Evolutionary conservation across 2,329 filamentous ascomycete species (phyloP), one percentile per base, ranked within the genome.

Genomic region (Monosporascus sp.): DNA sequence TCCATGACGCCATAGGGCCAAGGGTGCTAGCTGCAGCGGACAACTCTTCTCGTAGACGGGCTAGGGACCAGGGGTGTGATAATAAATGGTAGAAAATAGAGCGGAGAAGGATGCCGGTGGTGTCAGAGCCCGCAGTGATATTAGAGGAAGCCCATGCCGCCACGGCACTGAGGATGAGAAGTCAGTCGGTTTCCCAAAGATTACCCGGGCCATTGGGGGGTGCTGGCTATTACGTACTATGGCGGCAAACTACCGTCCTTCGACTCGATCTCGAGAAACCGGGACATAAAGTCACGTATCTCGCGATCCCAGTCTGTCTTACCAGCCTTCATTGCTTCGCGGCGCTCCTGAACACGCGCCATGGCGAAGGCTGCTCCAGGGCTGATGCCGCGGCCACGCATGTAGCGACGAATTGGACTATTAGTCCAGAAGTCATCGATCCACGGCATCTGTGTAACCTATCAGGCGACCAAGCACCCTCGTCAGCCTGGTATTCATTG

Each of bases 61-160:
- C 22, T 1, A 58, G 49, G 17, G 14, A 52, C 3, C 38, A 37
- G 3, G 54, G 50, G 46, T 58, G 27, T 1, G 16, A 51, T 7
- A 58, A 52, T 7, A 58, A 52, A 3, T 55, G 7, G n/a, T 56
- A 45, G 37, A 58, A 41, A 24, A 58, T 50, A 8, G 54, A 31
- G 8, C 54, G 41, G 7, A 55, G 46, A n/a, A 55, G 47, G 14
- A 58, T 58, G 9, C 50, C 54, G 4, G 56, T 58, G 5, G 56
- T 58, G 41, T 58, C 56, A 20, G 48, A 50, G 20, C 56, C 56
- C 0, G 56, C 56, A 14, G 41, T 45, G 22, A 55, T 53, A 27
- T 55, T 54, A 7, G 68, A 67, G 51, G 66, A 55, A 2, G 65
- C 67, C 67, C 71, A 68, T 52, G 70, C 70, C n/a, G 67, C 63